Evolutionary conservation across 345 rosid genomes (phyloP), one percentile per base, ranked within the genome.

Genomic region (Gossypioides kirkii): DNA sequence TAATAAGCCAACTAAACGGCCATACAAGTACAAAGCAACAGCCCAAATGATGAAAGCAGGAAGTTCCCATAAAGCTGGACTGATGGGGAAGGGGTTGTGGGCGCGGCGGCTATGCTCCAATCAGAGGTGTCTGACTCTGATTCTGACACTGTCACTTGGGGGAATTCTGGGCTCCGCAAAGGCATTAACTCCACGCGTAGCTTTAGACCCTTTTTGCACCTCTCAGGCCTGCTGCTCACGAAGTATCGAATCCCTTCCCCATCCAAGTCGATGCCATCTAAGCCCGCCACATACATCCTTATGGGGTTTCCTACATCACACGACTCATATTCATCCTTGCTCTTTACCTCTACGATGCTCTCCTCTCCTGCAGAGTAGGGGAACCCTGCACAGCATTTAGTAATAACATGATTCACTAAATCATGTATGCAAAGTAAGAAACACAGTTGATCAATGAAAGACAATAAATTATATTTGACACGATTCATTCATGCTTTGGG

Each of bases 181-280:
- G 89, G 85, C 61, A 77, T 41, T 67, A 85, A 89, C 41, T 80
- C 85, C 68, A 87, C 86, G 38, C 76, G 86, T 49, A 90, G 79
- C 84, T 82, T 90, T 50, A 90, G 70, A n/a, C 95, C 91, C 0
- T n/a, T 75, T 78, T 80, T 86, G 85, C 92, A 90, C 64, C 69
- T 86, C n/a, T 82, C 79, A 1, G 60, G 22, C 62, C 69, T 71
- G 82, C 69, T 59, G 74, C 88, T 90, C 0, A 74, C 74, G 82
- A 90, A 88, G 89, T 87, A 87, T 59, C 89, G 81, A 67, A 55
- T 67, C 20, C 92, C 92, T 80, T 71, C 52, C 12, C 12, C 50
- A 22, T 55, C 41, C 74, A 90, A 75, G 10, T 70, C 6, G 79
- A 88, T 69, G 56, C 74, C 14, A 47, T 82, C 77, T 14, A 84